Conservation (phyloP, 1,284 basidiomycete species). For the Ceratobasidium sp. region DNA sequence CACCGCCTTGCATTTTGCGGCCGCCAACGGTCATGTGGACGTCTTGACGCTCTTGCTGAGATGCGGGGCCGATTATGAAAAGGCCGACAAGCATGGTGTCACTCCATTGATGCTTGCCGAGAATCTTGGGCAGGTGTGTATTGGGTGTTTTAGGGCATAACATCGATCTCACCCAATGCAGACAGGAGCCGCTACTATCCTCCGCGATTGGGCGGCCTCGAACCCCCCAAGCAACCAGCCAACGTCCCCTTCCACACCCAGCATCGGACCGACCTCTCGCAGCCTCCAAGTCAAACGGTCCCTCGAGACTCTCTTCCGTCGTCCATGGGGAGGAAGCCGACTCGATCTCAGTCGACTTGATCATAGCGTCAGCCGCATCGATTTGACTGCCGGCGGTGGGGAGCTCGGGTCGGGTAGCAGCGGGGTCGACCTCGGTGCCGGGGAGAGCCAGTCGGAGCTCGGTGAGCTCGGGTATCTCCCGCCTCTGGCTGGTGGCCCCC, state of each 20-base stretch:
- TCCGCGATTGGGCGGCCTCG: constrained; percentile 13
- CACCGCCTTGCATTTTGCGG: constrained; percentile 93
- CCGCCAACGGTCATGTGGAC: constrained; percentile 84
- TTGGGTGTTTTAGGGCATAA: constrained; percentile 50
- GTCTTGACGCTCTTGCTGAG: constrained; percentile 79
- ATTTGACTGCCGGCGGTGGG: constrained; percentile 14
- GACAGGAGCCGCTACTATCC: constrained; percentile 16
- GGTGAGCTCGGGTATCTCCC: constrained; percentile 29
- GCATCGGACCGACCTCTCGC: constrained; percentile 31
- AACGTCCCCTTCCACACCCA: constrained; percentile 14
- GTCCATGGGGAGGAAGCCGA: constrained; percentile 30
- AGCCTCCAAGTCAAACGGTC: constrained; percentile 42
- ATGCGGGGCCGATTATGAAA: constrained; percentile 78
- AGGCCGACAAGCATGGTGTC: constrained; percentile 84
- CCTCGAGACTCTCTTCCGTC: constrained; percentile 40
- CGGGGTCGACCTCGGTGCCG: constrained; percentile 22
- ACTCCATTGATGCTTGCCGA: constrained; percentile 65
- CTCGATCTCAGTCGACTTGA: constrained; percentile 30
- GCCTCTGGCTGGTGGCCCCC: constrained; percentile 8
- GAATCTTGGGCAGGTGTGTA: constrained; percentile 53
- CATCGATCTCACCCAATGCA: constrained; percentile 16
- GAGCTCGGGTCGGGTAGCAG: constrained; percentile 33
- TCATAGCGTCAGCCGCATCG: constrained; percentile 22
- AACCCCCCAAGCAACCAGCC: constrained; percentile 18
- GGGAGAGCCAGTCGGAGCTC: constrained; percentile 23